phyloP scores from a whole-genome alignment of 306 rosid species.

The Dryas octopetala region DNA sequence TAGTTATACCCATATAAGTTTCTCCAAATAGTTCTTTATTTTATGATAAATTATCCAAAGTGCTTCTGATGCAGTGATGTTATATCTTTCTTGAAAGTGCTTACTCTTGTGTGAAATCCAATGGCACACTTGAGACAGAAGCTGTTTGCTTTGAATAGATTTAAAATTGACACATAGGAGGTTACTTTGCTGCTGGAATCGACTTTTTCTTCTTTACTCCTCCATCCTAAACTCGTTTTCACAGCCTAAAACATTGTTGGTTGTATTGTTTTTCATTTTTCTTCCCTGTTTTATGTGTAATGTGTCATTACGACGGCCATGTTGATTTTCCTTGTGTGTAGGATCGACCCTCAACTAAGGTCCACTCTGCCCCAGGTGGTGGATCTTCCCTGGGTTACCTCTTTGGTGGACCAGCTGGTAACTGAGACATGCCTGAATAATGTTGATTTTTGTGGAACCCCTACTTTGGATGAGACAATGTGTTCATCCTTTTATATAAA shows the following conservation, averaged over 20 bases:
- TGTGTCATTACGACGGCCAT: background rate
- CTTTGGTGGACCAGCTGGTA: conserved; percentile 71
- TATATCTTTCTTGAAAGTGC: no score
- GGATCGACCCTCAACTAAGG: conserved; percentile 99
- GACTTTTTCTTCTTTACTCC: background rate
- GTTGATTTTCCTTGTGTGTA: conserved; percentile 31
- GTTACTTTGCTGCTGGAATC: background rate
- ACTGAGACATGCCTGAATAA: conserved; percentile 37
- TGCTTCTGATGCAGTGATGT: no score
- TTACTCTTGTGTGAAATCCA: background rate
- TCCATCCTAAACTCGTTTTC: background rate
- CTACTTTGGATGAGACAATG: conserved; percentile 36
- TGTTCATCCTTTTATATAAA: conserved; percentile 34
- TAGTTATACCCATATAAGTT: no score
- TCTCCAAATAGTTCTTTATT: no score
- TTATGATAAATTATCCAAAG: no score
- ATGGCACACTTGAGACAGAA: background rate
- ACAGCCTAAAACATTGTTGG: background rate
- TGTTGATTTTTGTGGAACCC: conserved; percentile 36
- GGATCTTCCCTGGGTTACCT: conserved; percentile 95
- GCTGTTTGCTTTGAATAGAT: background rate
- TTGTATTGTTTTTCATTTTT: background rate
- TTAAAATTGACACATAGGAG: background rate
- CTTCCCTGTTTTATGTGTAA: background rate
- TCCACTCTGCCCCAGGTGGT: conserved; percentile 96